These are phyloP conservation scores for Casuarina equisetifolia DNA, from an alignment of 306 rosid genomes.

Conservation along the genomic window DNA sequence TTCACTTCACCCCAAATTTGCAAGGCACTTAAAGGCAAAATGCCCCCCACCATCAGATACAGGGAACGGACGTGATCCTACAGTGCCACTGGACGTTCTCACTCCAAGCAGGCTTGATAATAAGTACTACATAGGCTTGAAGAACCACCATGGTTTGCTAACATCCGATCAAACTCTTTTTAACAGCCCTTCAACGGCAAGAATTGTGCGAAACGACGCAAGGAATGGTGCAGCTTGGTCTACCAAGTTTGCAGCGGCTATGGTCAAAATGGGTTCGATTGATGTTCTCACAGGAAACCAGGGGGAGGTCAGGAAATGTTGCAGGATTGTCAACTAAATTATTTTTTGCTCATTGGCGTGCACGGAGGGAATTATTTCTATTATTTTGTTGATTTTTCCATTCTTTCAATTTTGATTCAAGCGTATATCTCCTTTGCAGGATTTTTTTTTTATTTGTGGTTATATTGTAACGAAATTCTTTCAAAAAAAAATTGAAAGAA, in stretches of 20 bases:
- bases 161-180: conserved; percentile 19
- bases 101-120: conserved; percentile 13
- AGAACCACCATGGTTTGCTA: conserved; percentile 3
- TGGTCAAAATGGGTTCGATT: conserved; percentile 24
- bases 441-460: background rate
- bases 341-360: background rate
- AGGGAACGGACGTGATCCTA: background rate
- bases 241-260: conserved; percentile 17
- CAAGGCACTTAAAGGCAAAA: background rate
- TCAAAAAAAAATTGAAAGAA: background rate
- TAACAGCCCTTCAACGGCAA: background rate
- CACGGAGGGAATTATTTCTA: background rate
- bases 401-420: background rate
- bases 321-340: background rate
- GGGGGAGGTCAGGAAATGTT: conserved; percentile 9
- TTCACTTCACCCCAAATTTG: conserved; percentile 7
- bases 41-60: background rate
- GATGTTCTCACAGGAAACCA: conserved; percentile 10
- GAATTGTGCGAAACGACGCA: conserved; percentile 5
- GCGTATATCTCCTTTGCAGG: background rate
- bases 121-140: conserved; percentile 6
- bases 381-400: background rate
- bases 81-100: conserved; percentile 5
- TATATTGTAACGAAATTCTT: background rate
- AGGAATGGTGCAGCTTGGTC: conserved; percentile 2